These are phyloP conservation scores for Acanthamoeba lenticulata DNA, from an alignment of 208 protist species.

Conservation along the genomic window DNA sequence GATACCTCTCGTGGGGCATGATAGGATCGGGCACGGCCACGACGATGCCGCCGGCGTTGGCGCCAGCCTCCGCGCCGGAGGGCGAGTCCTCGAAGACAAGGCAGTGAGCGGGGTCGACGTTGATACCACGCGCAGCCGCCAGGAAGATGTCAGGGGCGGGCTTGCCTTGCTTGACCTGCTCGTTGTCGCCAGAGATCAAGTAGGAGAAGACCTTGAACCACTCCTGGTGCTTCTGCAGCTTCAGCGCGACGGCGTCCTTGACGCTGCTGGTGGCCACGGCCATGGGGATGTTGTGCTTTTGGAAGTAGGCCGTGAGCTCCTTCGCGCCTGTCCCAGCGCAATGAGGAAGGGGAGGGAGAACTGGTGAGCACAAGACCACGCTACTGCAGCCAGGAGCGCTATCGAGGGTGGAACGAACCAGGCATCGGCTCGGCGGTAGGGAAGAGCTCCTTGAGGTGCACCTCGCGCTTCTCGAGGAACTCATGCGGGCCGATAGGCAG, in stretches of 20 bases:
- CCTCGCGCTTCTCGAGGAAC: conserved; percentile 51
- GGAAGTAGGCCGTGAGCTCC: conserved; percentile 68
- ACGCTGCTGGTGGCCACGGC: conserved; percentile 55
- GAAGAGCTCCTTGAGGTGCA: conserved; percentile 68
- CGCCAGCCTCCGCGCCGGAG: conserved; percentile 66
- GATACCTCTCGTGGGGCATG: conserved; percentile 1
- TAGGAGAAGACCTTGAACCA: conserved; percentile 51
- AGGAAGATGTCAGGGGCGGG: conserved; percentile 79
- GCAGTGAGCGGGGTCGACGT: conserved; percentile 52
- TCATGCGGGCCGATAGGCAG: conserved; percentile 64
- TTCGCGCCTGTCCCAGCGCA: conserved; percentile 24
- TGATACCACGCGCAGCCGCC: conserved; percentile 59
- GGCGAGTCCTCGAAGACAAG: conserved; percentile 78
- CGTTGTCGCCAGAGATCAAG: conserved; percentile 70
- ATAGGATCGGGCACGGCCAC: conserved; percentile 72
- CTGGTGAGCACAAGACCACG: too few relatives aligned
- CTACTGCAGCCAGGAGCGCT: too few relatives aligned
- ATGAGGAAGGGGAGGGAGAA: too few relatives aligned
- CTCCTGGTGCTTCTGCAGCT: conserved; percentile 69
- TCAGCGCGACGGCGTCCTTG: conserved; percentile 20
- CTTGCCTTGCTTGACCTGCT: conserved; percentile 71
- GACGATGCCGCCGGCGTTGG: conserved; percentile 62
- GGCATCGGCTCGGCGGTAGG: conserved; percentile 60
- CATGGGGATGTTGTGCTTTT: conserved; percentile 38
- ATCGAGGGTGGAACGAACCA: too few relatives aligned